Base-by-base conservation (phyloP, 306 rosid genomes). In the Quillaja saponaria region DNA sequence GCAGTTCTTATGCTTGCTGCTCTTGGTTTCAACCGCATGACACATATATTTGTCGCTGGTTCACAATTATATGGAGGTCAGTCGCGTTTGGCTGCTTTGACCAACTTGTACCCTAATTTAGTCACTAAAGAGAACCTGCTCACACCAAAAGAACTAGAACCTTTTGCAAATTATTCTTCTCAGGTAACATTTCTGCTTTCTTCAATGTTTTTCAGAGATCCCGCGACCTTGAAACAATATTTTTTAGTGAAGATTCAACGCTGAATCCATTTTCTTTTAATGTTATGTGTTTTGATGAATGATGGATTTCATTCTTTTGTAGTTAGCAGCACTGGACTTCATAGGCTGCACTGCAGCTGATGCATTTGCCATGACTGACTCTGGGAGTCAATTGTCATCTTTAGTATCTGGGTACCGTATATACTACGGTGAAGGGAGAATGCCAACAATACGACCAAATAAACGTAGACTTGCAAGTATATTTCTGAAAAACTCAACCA, bases 351-450 rank as follows among this genome's bases (percentile, higher is more conserved):
- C 89, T 25, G 99, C 96, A 64, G 73, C 99, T 0, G 74, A 89
- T 89, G 96, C 99, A 59, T 92, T 92, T 79, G 86, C 99, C 69
- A 92, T 92, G 95, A 92, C 99, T 1, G 96, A 92, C 72, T 92
- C 99, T 11, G 99, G 96, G 64, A 89, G 99, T 76, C 99, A 89
- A 49, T 79, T 92, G 57, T 89, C 99, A 33, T 92, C 99, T 62
- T 81, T 92, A 76, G 96, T 89, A 19, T 82, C 94, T 3, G 96
- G 99, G 63, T 83, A 68, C 71, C 86, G 96, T 17, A 89, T 88
- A 74, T 92, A 92, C 78, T 89, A 81, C 13, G 99, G 99, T 4
- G 91, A 95, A 18, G 99, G 96, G 10, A 83, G 58, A 71, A 89
- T 83, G 92, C 85, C 99, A 34, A 89, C 99, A 11, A 92, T 92